Base-by-base conservation (phyloP, 2,329 filamentous ascomycete genomes). In the Nakataea oryzae region DNA sequence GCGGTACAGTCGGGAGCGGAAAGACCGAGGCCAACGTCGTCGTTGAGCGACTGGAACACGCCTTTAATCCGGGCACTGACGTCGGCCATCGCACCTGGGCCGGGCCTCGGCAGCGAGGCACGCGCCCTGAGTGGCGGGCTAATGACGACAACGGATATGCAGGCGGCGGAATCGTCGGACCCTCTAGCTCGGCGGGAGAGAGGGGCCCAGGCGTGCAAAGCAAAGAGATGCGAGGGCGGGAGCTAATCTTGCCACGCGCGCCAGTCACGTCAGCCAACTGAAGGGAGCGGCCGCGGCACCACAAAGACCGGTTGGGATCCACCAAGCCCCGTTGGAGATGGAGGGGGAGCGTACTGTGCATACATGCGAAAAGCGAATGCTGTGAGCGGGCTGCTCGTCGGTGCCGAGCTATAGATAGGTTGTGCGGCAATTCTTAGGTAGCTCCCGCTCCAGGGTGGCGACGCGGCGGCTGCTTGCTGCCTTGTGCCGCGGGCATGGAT, bases 51-150 rank as follows among this genome's bases (percentile, higher is more conserved):
- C 26, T 34, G 58, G 56, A 66, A 54, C 57, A 24, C 54, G 66
- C 60, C 62, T 67, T 64, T 29, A 64, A 28, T 54, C 56, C 21
- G 59, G 56, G 56, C 13, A 21, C 27, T 13, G 29, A 58, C 29
- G 26, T 17, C 41, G 9, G 41, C 41, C 41, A 50, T 50, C 17
- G 41, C 41, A 21, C 8, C 41, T 50, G 41, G 41, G 41, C 41
- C 41, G 21, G 41, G 11, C 2, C 30, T 12, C 9, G 30, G 30
- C 8, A 12, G 30, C 41, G 41, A 21, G 17, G 21, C 21, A 9
- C 41, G 21, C 21, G 30, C 30, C 30, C 13, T 32, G 30, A 11
- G 8, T 50, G 17, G 4, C n/a, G 41, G 41, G 21, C 9, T 9
- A n/a, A 50, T 50, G 41, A 50, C 41, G 41, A n/a, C 41, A 50